Conservation (phyloP, 2,329 filamentous ascomycete genomes). For the Coleophoma crateriformis region DNA sequence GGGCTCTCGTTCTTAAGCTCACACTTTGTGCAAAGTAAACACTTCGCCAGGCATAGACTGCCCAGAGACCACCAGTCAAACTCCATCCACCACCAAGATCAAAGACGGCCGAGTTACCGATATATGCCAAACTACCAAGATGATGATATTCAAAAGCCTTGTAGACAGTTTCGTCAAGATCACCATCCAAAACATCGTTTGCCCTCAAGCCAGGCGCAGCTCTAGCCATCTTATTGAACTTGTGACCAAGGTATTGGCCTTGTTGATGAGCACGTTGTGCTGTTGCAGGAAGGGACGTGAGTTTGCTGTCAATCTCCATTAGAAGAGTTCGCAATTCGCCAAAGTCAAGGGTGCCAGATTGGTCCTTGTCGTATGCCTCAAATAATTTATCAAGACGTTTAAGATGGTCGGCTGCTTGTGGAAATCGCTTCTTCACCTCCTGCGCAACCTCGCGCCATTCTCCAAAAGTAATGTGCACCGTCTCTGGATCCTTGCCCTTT, state of each 20-base stretch:
- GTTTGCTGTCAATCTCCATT: slow-evolving; percentile 86
- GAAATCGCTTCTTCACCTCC: slow-evolving; percentile 82
- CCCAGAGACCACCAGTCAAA: slow-evolving; percentile 77
- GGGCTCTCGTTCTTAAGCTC: slow-evolving; percentile 78
- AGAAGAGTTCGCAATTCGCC: slow-evolving; percentile 85
- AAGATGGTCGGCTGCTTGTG: slow-evolving; percentile 82
- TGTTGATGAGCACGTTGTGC: slow-evolving; percentile 96
- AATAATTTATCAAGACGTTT: slow-evolving; percentile 89
- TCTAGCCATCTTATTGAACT: slow-evolving; percentile 87
- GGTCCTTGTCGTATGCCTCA: slow-evolving; percentile 85
- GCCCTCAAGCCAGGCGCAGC: slow-evolving; percentile 67
- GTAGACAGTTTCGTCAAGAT: slow-evolving; percentile 87
- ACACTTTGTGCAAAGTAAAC: slow-evolving; percentile 98
- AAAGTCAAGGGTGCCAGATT: slow-evolving; percentile 90
- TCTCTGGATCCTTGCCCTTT: slow-evolving; percentile 82
- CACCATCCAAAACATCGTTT: slow-evolving; percentile 82
- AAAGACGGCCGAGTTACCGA: slow-evolving; percentile 95
- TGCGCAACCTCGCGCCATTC: slow-evolving; percentile 85
- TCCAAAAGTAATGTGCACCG: slow-evolving; percentile 76
- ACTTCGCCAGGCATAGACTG: slow-evolving; percentile 92
- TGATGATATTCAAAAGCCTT: slow-evolving; percentile 93
- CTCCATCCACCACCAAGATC: slow-evolving; percentile 76
- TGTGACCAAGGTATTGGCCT: slow-evolving; percentile 84
- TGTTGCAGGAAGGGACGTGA: slow-evolving; percentile 90
- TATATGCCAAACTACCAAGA: slow-evolving; percentile 85